Conservation (phyloP, 2,329 filamentous ascomycete species). For the Fonsecaea nubica region DNA sequence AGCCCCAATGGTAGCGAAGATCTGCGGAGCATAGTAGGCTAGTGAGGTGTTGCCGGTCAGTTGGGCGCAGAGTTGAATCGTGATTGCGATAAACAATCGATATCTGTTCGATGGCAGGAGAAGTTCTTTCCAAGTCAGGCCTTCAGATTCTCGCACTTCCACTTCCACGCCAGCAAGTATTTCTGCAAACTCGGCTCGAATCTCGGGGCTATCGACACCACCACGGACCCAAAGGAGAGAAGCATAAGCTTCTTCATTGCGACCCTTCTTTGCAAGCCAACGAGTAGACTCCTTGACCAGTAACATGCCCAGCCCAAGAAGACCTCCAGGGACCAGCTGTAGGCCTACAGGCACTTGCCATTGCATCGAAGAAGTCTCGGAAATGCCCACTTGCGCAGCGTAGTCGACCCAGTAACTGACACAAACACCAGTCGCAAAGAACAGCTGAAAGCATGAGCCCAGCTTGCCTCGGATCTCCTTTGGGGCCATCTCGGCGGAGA, state of each 20-base stretch:
- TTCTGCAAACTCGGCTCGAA: slow-evolving; percentile 47
- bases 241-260: slow-evolving; percentile 55
- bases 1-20: slow-evolving; percentile 59
- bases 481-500: slow-evolving; percentile 54
- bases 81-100: slow-evolving; percentile 57
- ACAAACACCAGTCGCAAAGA: slow-evolving; percentile 59
- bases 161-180: slow-evolving; percentile 56
- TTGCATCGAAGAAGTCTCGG: slow-evolving; percentile 48
- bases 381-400: slow-evolving; percentile 48
- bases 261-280: slow-evolving; percentile 57
- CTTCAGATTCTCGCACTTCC: slow-evolving; percentile 54
- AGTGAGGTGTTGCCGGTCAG: slow-evolving; percentile 44
- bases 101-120: slow-evolving; percentile 57
- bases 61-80: slow-evolving; percentile 59
- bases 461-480: slow-evolving; percentile 54
- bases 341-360: slow-evolving; percentile 65
- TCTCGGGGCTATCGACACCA: slow-evolving; percentile 49
- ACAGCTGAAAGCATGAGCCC: slow-evolving; percentile 60
- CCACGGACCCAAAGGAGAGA: slow-evolving; percentile 61
- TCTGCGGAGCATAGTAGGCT: slow-evolving; percentile 61
- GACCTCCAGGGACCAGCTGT: slow-evolving; percentile 56
- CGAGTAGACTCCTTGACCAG: slow-evolving; percentile 57
- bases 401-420: slow-evolving; percentile 63
- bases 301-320: slow-evolving; percentile 58
- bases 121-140: slow-evolving; percentile 56